Evolutionary conservation across 2,329 filamentous ascomycete genomes (phyloP).

Genomic region (Epichloe amarillans): DNA sequence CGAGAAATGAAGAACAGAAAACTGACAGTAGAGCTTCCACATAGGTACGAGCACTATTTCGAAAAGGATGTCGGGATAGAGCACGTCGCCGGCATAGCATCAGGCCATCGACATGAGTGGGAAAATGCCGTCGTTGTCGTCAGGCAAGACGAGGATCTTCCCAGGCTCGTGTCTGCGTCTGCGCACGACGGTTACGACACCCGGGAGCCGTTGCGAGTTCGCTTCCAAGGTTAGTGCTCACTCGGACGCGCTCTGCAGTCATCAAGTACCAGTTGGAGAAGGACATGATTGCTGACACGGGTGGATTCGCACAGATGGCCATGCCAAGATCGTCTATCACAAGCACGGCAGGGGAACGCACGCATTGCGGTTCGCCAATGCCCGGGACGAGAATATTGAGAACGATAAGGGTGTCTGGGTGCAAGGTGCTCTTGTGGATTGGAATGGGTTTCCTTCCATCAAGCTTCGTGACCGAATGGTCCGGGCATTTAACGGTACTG

Average conservation of each 20-base stretch:
- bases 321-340: constrained; percentile 21
- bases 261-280: no score
- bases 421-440: constrained; percentile 11
- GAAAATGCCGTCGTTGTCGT: constrained; percentile 13
- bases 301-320: constrained; percentile 5
- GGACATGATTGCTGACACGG: not conserved
- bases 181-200: constrained; percentile 18
- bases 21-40: not conserved
- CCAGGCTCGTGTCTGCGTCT: constrained; percentile 14
- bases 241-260: no score
- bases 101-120: constrained; percentile 14
- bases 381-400: constrained; percentile 12
- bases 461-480: constrained; percentile 7
- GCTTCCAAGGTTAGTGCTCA: not conserved
- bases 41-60: constrained; percentile 13
- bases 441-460: constrained; percentile 3
- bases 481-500: not conserved
- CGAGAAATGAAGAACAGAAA: no score
- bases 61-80: constrained; percentile 10
- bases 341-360: constrained; percentile 21
- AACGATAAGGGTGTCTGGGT: constrained; percentile 20
- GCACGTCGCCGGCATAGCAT: not conserved
- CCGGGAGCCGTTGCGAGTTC: constrained; percentile 5
- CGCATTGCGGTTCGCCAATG: constrained; percentile 16
- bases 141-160: constrained; percentile 1